A percentile compares a stretch with the other conserved stretches of the same genome.
Conservation (phyloP, 1,284 basidiomycete species). For the Marasmius tenuissimus region DNA sequence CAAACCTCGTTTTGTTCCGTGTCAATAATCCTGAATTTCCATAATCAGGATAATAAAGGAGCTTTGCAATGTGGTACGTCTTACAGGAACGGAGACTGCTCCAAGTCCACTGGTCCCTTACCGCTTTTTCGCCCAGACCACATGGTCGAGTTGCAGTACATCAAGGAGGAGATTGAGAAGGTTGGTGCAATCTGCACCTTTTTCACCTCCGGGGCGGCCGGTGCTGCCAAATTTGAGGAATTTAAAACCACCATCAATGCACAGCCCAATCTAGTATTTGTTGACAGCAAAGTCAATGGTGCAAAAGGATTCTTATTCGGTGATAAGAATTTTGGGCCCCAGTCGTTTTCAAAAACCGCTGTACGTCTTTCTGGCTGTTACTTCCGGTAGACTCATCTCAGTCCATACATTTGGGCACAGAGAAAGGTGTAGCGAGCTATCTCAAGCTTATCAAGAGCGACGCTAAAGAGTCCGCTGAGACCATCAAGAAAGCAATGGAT, state of each 20-base stretch:
- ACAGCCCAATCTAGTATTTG: slow-evolving; percentile 6
- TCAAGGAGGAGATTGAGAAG: slow-evolving; percentile 7
- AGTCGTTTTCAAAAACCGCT: slow-evolving; percentile 7
- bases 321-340: background rate
- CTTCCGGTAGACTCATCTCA: background rate
- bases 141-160: slow-evolving; percentile 14
- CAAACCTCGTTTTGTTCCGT: no score
- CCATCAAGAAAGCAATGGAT: background rate
- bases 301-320: slow-evolving; percentile 11
- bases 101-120: background rate
- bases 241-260: slow-evolving; percentile 5
- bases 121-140: background rate
- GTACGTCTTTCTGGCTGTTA: slow-evolving; percentile 3
- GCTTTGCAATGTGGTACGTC: background rate
- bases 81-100: background rate
- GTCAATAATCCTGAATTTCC: no score
- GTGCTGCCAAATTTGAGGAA: background rate
- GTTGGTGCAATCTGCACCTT: slow-evolving; percentile 9
- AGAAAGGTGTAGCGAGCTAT: slow-evolving; percentile 10
- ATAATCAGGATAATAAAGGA: background rate
- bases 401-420: background rate
- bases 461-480: background rate
- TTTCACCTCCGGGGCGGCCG: background rate
- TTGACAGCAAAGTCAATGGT: slow-evolving; percentile 9
- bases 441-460: slow-evolving; percentile 1